These are phyloP conservation scores for Talaromyces sp. DNA, from an alignment of 2,329 filamentous ascomycete species.

Conservation along the genomic window DNA sequence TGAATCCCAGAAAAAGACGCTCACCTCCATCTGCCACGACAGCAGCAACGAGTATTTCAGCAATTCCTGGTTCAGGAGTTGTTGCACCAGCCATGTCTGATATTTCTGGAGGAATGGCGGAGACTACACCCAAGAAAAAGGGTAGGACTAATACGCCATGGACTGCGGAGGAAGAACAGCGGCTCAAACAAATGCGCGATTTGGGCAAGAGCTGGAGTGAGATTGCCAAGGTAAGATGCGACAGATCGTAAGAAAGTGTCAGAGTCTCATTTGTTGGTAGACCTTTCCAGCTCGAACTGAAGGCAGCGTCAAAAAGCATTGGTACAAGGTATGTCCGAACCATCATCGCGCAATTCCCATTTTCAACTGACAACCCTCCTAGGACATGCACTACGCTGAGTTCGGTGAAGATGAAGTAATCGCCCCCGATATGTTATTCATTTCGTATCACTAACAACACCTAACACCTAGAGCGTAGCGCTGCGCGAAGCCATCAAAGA, in stretches of 20 bases:
- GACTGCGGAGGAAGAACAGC: slow-evolving; percentile 90
- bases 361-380: slow-evolving; percentile 25
- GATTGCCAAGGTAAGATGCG: slow-evolving; percentile 75
- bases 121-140: slow-evolving; percentile 63
- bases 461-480: slow-evolving; percentile 37
- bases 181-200: slow-evolving; percentile 91
- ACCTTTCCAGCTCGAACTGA: slow-evolving; percentile 91
- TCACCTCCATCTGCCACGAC: slow-evolving; percentile 36
- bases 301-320: slow-evolving; percentile 98
- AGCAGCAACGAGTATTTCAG: slow-evolving; percentile 30
- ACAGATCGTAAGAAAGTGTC: background rate
- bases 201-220: slow-evolving; percentile 93
- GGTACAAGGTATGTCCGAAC: slow-evolving; percentile 76
- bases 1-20: slow-evolving; percentile 46
- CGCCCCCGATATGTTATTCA: background rate
- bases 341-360: background rate
- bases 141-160: slow-evolving; percentile 98
- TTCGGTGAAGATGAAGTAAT: slow-evolving; percentile 93
- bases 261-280: slow-evolving; percentile 43
- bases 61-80: slow-evolving; percentile 35
- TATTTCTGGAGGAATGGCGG: slow-evolving; percentile 24
- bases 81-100: slow-evolving; percentile 27
- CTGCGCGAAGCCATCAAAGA: slow-evolving; percentile 95
- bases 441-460: background rate
- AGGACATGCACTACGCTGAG: slow-evolving; percentile 98